Base-by-base conservation (phyloP, 2,329 filamentous ascomycete species). In the Monilinia aucupariae region DNA sequence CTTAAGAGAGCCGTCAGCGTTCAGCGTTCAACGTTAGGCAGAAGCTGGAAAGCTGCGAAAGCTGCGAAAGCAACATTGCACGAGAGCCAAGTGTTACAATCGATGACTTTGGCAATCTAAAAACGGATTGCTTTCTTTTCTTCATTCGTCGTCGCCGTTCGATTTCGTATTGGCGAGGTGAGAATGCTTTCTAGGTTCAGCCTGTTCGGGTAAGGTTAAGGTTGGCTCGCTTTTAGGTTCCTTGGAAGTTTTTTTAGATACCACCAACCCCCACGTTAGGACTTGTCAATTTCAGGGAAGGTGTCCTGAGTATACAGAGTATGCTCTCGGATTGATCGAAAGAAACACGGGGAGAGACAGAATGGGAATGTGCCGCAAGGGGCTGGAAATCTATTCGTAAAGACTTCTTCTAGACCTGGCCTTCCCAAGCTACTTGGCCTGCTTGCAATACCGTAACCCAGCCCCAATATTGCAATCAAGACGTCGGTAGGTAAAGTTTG, bases 1-100 rank as follows among this genome's bases (percentile, higher is more conserved):
- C 37, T 15, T 39, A 37, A 41, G 41, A 37, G 51, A 48, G 54
- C 60, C 60, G 49, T 58, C 60, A 58, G 60, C 41, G 51, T 61
- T 58, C 60, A 58, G 60, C 41, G 51, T 61, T 30, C 52, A 56
- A 37, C 50, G 60, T 62, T 49, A 62, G 51, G 60, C 52, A 62
- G 43, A 39, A 58, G 54, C 54, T 58, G 54, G 30, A 48, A 58
- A 37, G 50, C 30, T 54, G 50, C 47, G 30, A 48, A 58, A 37
- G 50, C 30, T 54, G 50, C 47, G 59, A 61, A 55, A 43, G 59
- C n/a, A 61, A 61, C 39, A 61, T 61, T 37, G 52, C 47, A 62
- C 60, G 32, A 50, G 48, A 56, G 51, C 52, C 32, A 41, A 56
- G 32, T 50, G 48, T 41, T 48, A 48, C 50, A 4, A 56, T 56